phyloP scores from a whole-genome alignment of 1,284 basidiomycete species.

The Pseudozyma sp. region DNA sequence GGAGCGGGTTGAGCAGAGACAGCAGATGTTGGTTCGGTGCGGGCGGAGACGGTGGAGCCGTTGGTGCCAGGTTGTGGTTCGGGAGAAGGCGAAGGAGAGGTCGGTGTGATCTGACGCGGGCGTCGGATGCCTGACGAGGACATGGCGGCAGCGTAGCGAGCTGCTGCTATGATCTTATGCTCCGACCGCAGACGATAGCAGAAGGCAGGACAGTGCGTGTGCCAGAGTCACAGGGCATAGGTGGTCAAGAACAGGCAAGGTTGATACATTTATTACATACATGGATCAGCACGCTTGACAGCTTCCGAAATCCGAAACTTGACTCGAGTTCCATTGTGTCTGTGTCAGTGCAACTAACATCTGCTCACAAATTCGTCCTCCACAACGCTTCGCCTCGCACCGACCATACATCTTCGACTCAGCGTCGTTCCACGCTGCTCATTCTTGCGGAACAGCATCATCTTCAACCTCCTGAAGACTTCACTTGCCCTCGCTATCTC shows the following conservation, averaged over 20 bases:
- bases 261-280: too few relatives aligned
- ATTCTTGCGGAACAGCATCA: not conserved
- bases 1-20: not conserved
- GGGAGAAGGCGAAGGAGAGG: constrained; percentile 48
- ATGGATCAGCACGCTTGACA: too few relatives aligned
- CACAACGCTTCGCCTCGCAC: not conserved
- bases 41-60: constrained; percentile 12
- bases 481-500: not conserved
- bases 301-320: too few relatives aligned
- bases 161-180: not conserved
- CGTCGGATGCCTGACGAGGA: constrained; percentile 26
- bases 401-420: not conserved
- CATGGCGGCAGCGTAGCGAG: constrained; percentile 5
- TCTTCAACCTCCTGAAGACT: not conserved
- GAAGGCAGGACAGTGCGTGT: not conserved
- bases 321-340: too few relatives aligned
- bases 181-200: not conserved
- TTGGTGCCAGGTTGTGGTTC: constrained; percentile 35
- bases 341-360: not conserved
- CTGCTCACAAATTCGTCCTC: not conserved
- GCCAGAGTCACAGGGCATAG: not conserved
- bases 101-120: constrained; percentile 44
- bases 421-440: too few relatives aligned
- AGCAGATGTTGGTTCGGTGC: not conserved
- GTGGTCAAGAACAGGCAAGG: not conserved